A percentile compares a stretch with the other conserved stretches of the same genome.
phyloP scores from a whole-genome alignment of 768 basidiomycete species.

The Asterophora lycoperdoides region DNA sequence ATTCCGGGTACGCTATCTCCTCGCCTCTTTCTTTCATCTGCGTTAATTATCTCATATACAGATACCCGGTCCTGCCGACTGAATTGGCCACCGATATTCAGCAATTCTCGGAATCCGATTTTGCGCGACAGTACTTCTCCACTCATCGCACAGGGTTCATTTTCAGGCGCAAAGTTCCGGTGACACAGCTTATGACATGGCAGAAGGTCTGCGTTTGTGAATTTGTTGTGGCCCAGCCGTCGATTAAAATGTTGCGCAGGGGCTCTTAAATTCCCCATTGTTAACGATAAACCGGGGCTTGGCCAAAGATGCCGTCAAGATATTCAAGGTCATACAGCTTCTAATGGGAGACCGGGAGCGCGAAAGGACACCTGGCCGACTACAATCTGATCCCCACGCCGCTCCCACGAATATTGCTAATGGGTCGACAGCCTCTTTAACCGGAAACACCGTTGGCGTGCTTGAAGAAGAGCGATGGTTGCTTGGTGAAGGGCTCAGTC shows the following conservation, averaged over 20 bases:
- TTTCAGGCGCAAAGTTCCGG: conserved; percentile 75
- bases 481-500: conserved; percentile 69
- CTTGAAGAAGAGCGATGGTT: conserved; percentile 89
- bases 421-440: conserved; percentile 43
- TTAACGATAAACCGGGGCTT: conserved; percentile 63
- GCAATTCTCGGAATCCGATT: conserved; percentile 82
- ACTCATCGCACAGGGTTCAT: conserved; percentile 88
- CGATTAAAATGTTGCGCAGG: conserved; percentile 27
- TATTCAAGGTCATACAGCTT: conserved; percentile 87
- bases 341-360: conserved; percentile 92
- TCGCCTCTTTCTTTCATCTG: conserved; percentile 4
- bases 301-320: conserved; percentile 73
- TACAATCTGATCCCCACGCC: conserved; percentile 39
- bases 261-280: conserved; percentile 68
- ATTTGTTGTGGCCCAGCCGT: background rate
- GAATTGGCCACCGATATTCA: conserved; percentile 83
- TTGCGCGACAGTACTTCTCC: conserved; percentile 84
- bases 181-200: conserved; percentile 88
- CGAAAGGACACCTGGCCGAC: conserved; percentile 51
- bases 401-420: conserved; percentile 43
- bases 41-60: conserved; percentile 26
- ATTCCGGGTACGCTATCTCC: conserved; percentile 56
- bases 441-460: conserved; percentile 33
- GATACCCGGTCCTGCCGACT: conserved; percentile 74
- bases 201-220: conserved; percentile 58